These are phyloP conservation scores for Neoboletus subvelutipes DNA, from an alignment of 768 basidiomycete species.

Conservation along the genomic window DNA sequence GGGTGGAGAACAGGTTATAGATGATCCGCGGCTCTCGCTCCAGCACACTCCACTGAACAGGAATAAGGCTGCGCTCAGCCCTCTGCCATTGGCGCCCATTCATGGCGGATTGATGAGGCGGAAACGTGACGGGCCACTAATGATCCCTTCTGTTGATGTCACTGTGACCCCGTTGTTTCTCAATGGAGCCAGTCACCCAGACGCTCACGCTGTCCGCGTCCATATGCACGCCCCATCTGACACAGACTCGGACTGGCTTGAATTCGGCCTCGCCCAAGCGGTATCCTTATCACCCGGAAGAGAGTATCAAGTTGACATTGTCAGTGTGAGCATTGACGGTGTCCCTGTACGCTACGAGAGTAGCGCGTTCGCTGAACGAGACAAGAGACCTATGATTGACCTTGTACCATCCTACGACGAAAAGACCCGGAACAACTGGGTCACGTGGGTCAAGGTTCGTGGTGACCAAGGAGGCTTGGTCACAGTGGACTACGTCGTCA, in stretches of 20 bases:
- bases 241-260: slow-evolving; percentile 68
- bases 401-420: slow-evolving; percentile 49
- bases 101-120: slow-evolving; percentile 37
- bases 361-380: slow-evolving; percentile 39
- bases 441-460: slow-evolving; percentile 63
- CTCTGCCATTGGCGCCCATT: slow-evolving; percentile 13
- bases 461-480: slow-evolving; percentile 51
- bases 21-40: slow-evolving; percentile 22
- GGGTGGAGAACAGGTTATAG: slow-evolving; percentile 20
- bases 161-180: slow-evolving; percentile 51
- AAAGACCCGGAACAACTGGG: slow-evolving; percentile 57
- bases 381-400: slow-evolving; percentile 34
- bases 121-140: slow-evolving; percentile 53
- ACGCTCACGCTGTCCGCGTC: slow-evolving; percentile 60
- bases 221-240: slow-evolving; percentile 55
- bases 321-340: slow-evolving; percentile 62
- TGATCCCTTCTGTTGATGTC: slow-evolving; percentile 59
- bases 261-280: slow-evolving; percentile 67
- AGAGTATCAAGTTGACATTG: slow-evolving; percentile 45
- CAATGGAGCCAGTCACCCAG: slow-evolving; percentile 28
- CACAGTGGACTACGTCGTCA: slow-evolving; percentile 67
- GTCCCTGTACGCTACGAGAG: slow-evolving; percentile 62
- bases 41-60: slow-evolving; percentile 22
- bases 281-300: slow-evolving; percentile 17
- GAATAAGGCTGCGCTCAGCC: slow-evolving; percentile 14